A percentile compares a stretch with the other conserved stretches of the same genome.
These are phyloP conservation scores for Silene noctiflora DNA, from an alignment of 179 eudicot species.

Conservation along the genomic window DNA sequence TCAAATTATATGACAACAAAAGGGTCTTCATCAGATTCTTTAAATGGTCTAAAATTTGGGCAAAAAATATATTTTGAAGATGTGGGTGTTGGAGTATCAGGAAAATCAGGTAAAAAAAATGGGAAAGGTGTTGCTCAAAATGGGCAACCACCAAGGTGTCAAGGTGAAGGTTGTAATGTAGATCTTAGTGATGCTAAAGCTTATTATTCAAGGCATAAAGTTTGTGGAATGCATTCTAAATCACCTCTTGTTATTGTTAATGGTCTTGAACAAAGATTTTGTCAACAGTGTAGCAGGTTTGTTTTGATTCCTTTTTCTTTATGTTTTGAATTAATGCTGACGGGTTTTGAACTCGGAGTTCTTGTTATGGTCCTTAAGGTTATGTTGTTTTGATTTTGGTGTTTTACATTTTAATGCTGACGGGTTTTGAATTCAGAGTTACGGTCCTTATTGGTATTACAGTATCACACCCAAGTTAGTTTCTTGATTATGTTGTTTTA, in stretches of 20 bases:
- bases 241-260: slow-evolving; percentile 60
- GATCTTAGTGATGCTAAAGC: slow-evolving; percentile 91
- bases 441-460: no score
- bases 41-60: slow-evolving; percentile 72
- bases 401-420: no score
- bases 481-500: no score
- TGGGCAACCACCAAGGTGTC: slow-evolving; percentile 75
- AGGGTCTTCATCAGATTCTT: slow-evolving; percentile 38
- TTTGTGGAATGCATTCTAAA: slow-evolving; percentile 82
- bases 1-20: slow-evolving; percentile 34
- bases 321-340: background rate
- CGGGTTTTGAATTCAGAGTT: no score
- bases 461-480: no score
- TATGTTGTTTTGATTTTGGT: no score
- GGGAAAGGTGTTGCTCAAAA: slow-evolving; percentile 40
- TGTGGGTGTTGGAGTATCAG: slow-evolving; percentile 29
- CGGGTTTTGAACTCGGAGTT: background rate
- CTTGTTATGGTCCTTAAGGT: background rate
- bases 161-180: slow-evolving; percentile 79
- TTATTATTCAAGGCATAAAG: slow-evolving; percentile 92
- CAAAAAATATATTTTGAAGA: slow-evolving; percentile 89
- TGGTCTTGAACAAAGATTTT: slow-evolving; percentile 80
- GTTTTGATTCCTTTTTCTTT: no score
- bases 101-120: slow-evolving; percentile 40
- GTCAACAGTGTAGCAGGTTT: slow-evolving; percentile 99